Evolutionary conservation across 805 yeast genomes (phyloP).

Genomic region (Candida gorgasii): DNA sequence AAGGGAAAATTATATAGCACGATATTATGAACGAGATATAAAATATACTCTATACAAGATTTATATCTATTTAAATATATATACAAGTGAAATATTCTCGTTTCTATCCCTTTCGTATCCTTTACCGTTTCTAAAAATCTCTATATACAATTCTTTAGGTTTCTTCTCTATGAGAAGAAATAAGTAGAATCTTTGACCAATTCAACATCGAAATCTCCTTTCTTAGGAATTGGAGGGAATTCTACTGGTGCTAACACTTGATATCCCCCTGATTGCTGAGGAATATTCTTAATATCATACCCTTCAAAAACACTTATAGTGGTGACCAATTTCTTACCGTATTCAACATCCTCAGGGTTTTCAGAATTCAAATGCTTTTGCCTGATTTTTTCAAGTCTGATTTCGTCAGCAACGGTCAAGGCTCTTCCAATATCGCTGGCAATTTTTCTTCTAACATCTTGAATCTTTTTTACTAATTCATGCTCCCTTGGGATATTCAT

Average conservation of each 20-base stretch:
- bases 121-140: background rate
- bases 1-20: constrained; percentile 69
- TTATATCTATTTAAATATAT: constrained; percentile 5
- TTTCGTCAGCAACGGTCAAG: constrained; percentile 70
- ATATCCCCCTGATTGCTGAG: constrained; percentile 22
- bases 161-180: constrained; percentile 56
- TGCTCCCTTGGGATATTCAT: constrained; percentile 54
- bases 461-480: constrained; percentile 52
- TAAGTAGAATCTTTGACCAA: constrained; percentile 72
- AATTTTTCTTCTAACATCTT: constrained; percentile 49
- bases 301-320: constrained; percentile 60
- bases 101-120: background rate
- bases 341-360: constrained; percentile 47
- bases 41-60: constrained; percentile 4
- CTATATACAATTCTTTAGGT: background rate
- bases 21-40: background rate
- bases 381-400: constrained; percentile 68
- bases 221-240: constrained; percentile 72
- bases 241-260: constrained; percentile 65
- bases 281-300: constrained; percentile 22
- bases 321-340: constrained; percentile 62
- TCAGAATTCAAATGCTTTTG: constrained; percentile 52
- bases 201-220: constrained; percentile 81
- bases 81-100: too few relatives aligned
- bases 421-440: constrained; percentile 52